phyloP scores from a whole-genome alignment of 768 basidiomycete species.

The Favolaschia claudopus region DNA sequence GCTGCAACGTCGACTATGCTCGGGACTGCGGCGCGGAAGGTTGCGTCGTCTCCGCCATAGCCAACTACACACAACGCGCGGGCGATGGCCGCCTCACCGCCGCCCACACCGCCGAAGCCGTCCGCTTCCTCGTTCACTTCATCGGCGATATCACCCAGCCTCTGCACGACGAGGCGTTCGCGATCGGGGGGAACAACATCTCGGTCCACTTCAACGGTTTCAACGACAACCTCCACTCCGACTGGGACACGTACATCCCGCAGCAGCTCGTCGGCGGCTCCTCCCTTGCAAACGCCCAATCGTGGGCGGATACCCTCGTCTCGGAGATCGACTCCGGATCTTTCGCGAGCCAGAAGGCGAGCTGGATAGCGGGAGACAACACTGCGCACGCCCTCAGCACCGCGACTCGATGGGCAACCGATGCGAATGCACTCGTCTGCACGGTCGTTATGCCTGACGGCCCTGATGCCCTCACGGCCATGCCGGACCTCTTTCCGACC shows the following conservation, averaged over 20 bases:
- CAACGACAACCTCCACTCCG: constrained; percentile 32
- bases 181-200: constrained; percentile 32
- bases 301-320: constrained; percentile 26
- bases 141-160: too few relatives aligned
- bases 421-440: constrained; percentile 36
- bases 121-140: too few relatives aligned
- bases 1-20: constrained; percentile 41
- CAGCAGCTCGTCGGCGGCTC: constrained; percentile 24
- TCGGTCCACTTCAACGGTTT: constrained; percentile 23
- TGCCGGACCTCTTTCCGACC: constrained; percentile 14
- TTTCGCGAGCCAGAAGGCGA: background rate
- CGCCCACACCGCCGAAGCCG: constrained; percentile 41
- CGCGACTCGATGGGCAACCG: constrained; percentile 34
- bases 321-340: constrained; percentile 30
- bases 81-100: constrained; percentile 32
- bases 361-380: constrained; percentile 2
- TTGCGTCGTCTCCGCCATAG: too few relatives aligned
- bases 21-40: constrained; percentile 38
- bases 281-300: constrained; percentile 18
- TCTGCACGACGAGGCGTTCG: too few relatives aligned
- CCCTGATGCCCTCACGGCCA: constrained; percentile 27
- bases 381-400: constrained; percentile 33
- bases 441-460: constrained; percentile 34
- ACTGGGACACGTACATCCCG: constrained; percentile 23
- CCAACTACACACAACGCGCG: constrained; percentile 45